Percentiles rank a stretch among this genome's conserved stretches.
Conservation (phyloP, 1,284 basidiomycete species). For the Ganoderma sp. region DNA sequence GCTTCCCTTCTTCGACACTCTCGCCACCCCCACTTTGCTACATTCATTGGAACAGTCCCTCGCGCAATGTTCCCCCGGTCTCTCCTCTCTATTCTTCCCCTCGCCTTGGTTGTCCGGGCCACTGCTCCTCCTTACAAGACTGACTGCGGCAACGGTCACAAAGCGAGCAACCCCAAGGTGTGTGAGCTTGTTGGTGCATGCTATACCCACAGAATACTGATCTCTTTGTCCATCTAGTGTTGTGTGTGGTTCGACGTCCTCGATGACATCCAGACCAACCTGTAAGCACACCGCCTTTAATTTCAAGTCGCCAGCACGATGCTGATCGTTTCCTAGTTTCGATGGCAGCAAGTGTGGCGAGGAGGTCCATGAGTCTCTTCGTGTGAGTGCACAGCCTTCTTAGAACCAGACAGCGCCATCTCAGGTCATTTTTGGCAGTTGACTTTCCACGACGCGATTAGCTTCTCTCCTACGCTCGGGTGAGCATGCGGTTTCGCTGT, state of each 20-base stretch:
- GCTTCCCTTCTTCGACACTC: conserved; percentile 7
- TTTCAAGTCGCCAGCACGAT: neutral
- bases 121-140: conserved; percentile 26
- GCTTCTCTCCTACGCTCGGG: conserved; percentile 35
- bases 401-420: too few species aligned
- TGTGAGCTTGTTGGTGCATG: neutral
- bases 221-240: conserved; percentile 15
- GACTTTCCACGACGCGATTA: conserved; percentile 35
- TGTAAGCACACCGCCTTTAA: conserved; percentile 4
- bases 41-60: conserved; percentile 7
- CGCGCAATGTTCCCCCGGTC: conserved; percentile 22
- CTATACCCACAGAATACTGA: too few species aligned
- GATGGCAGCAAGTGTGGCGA: conserved; percentile 34
- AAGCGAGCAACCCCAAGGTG: conserved; percentile 41
- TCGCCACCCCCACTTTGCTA: neutral
- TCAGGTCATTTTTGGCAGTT: conserved; percentile 17
- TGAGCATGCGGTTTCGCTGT: conserved; percentile 7
- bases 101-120: conserved; percentile 15
- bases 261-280: conserved; percentile 27
- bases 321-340: conserved; percentile 11
- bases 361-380: conserved; percentile 37
- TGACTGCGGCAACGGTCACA: conserved; percentile 34
- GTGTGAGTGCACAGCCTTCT: conserved; percentile 11
- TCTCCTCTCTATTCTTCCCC: conserved; percentile 19
- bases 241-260: conserved; percentile 30